Evolutionary conservation across 805 yeast genomes (phyloP), one percentile per base, ranked within the genome.

Genomic region (Barnettozyma vustinii): DNA sequence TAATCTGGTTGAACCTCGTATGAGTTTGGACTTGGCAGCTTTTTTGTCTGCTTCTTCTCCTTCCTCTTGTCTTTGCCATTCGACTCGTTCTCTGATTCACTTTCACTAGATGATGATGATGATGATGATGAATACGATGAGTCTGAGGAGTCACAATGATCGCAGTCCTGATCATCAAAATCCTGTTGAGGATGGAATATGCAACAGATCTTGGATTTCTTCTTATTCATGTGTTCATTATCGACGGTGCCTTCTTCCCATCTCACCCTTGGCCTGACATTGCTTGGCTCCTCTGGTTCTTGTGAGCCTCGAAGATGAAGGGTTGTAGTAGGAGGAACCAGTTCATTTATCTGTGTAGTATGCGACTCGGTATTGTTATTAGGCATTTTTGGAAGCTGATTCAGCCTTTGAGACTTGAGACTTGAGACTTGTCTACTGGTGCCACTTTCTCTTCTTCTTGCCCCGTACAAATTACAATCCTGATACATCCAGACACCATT

Each of bases 221-320:
- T 94, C 70, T 80, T 87, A 61, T 84, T 78, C 86, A 94, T 73
- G 61, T 86, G 68, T 67, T 92, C 99, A 64, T 92, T 92, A 64
- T 92, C 98, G 5, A 94, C 75, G 4, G 88, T 91, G 42, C 83
- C 96, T 35, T 84, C 87, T 8, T 83, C 74, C 97, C 97, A 92
- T 46, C 81, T 74, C 0, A 92, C 97, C 37, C 77, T 73, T 12
- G 81, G 74, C 46, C 75, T 68, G 36, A 50, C 46, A 12, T 25
- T 39, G 13, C 26, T 37, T 2, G 40, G 27, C 20, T 47, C 49
- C 25, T 55, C 57, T 15, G 58, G 60, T 39, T 56, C 52, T n/a
- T 45, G 50, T 13, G 60, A 52, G 1, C 53, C 62, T 20, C 59
- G 51, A 2, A 58, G 49, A 41, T 46, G 59, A 5, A 58, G 51